Evolutionary conservation across 2,329 filamentous ascomycete genomes (phyloP).

Genomic region (Paraphaeosphaeria sporulosa): DNA sequence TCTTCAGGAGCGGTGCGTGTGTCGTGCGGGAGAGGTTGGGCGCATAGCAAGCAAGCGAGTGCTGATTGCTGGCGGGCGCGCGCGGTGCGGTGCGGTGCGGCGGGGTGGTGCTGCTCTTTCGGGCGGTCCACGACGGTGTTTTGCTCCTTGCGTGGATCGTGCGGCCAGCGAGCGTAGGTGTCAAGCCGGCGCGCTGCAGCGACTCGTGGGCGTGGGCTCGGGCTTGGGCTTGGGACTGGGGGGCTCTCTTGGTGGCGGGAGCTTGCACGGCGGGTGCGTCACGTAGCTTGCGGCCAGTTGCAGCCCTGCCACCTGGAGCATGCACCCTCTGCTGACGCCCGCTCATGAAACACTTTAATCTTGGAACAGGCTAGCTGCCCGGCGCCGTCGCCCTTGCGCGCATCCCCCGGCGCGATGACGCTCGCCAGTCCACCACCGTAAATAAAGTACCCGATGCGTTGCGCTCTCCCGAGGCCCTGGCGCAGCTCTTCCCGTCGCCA

Average conservation of each 20-base stretch:
- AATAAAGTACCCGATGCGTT: slow-evolving; percentile 5
- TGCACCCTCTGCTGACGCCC: slow-evolving; percentile 13
- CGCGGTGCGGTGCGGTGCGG: background rate
- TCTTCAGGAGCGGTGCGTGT: slow-evolving; percentile 27
- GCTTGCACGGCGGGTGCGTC: slow-evolving; percentile 38
- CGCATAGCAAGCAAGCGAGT: slow-evolving; percentile 35
- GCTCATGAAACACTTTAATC: slow-evolving; percentile 14
- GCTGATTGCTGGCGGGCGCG: slow-evolving; percentile 9
- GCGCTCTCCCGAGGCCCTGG: slow-evolving; percentile 6
- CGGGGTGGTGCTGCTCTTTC: background rate
- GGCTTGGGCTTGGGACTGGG: slow-evolving; percentile 24
- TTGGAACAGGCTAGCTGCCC: slow-evolving; percentile 8
- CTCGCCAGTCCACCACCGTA: background rate
- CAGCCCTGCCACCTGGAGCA: background rate
- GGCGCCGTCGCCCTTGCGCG: too few species aligned
- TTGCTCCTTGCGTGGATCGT: background rate
- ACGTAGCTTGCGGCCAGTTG: slow-evolving; percentile 4
- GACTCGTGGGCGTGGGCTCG: background rate
- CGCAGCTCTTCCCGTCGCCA: background rate
- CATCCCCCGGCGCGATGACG: background rate
- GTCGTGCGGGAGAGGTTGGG: slow-evolving; percentile 25
- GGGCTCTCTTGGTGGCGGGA: slow-evolving; percentile 33
- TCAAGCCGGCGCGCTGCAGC: slow-evolving; percentile 6
- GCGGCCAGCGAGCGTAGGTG: background rate
- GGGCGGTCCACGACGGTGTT: background rate